A percentile compares a stretch with the other conserved stretches of the same genome.
Evolutionary conservation across 2,329 filamentous ascomycete genomes (phyloP).

Genomic region (Aspergillus hortae): DNA sequence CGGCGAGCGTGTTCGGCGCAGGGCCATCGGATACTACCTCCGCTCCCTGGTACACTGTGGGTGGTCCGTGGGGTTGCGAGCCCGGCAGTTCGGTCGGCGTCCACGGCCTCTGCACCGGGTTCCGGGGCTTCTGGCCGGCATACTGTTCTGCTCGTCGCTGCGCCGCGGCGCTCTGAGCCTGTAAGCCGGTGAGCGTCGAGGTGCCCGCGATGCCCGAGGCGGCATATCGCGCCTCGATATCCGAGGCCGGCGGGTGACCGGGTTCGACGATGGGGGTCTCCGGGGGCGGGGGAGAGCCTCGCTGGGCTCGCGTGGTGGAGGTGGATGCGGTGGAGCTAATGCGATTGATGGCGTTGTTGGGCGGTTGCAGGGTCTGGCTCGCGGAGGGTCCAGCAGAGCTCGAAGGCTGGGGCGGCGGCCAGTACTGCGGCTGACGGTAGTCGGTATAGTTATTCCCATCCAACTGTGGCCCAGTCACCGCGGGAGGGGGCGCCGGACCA

Average conservation of each 20-base stretch:
- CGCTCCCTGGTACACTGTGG: constrained; percentile 85
- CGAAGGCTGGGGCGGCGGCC: constrained; percentile 49
- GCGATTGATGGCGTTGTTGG: constrained; percentile 55
- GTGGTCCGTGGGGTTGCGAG: constrained; percentile 80
- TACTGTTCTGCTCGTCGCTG: constrained; percentile 80
- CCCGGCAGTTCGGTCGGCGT: constrained; percentile 90
- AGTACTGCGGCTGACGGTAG: constrained; percentile 62
- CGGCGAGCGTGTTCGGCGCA: constrained; percentile 37
- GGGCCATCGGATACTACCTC: constrained; percentile 54
- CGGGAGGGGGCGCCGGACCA: constrained; percentile 34
- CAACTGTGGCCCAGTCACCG: constrained; percentile 19
- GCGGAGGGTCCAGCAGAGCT: constrained; percentile 18
- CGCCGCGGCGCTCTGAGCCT: constrained; percentile 73
- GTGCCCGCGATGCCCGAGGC: constrained; percentile 86
- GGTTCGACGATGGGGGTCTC: constrained; percentile 83
- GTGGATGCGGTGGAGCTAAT: constrained; percentile 82
- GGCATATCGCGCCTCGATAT: constrained; percentile 88
- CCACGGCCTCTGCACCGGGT: constrained; percentile 66
- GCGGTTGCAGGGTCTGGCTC: constrained; percentile 45
- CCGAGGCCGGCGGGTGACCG: constrained; percentile 66
- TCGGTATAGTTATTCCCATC: constrained; percentile 46
- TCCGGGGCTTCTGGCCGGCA: constrained; percentile 46
- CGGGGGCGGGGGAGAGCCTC: constrained; percentile 90
- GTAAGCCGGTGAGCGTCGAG: constrained; percentile 72
- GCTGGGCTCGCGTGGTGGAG: constrained; percentile 85